Conservation (phyloP, 768 basidiomycete genomes). For the Boletus bicolor region DNA sequence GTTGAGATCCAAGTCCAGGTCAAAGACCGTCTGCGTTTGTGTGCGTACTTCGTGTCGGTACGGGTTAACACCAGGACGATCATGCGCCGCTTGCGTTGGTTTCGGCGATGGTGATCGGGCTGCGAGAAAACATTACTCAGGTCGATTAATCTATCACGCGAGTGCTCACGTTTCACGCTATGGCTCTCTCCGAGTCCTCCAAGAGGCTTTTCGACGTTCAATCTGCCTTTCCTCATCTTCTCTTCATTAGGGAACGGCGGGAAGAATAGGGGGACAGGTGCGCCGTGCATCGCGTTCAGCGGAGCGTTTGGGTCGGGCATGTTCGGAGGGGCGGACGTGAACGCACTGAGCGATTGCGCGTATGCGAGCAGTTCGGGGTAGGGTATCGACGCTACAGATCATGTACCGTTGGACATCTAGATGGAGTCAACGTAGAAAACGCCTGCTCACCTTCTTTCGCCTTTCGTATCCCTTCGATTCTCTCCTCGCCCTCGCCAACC, state of each 20-base stretch:
- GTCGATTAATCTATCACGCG: constrained; percentile 1
- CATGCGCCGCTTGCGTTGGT: constrained; percentile 42
- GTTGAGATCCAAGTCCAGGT: constrained; percentile 81
- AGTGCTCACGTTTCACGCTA: constrained; percentile 65
- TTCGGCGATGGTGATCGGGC: constrained; percentile 65
- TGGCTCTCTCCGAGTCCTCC: constrained; percentile 79
- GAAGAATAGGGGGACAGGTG: constrained; percentile 78
- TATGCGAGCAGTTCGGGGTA: constrained; percentile 82
- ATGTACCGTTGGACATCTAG: background rate
- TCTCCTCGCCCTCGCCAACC: constrained; percentile 72
- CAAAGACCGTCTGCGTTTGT: constrained; percentile 62
- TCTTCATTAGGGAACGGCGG: constrained; percentile 91
- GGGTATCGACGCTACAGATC: constrained; percentile 61
- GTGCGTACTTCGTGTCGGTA: constrained; percentile 69
- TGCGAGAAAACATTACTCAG: constrained; percentile 26
- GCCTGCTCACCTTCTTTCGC: constrained; percentile 61
- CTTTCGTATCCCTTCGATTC: constrained; percentile 64
- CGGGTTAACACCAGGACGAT: constrained; percentile 55
- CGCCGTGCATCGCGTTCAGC: constrained; percentile 44
- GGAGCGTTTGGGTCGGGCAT: constrained; percentile 72
- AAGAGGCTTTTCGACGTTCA: constrained; percentile 78
- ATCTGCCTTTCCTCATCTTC: constrained; percentile 80
- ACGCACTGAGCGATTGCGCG: constrained; percentile 80
- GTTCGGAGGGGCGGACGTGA: constrained; percentile 86
- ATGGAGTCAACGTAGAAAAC: background rate